A percentile compares a stretch with the other conserved stretches of the same genome.
phyloP scores from a whole-genome alignment of 257 asterid genomes.

The Phtheirospermum japonicum region DNA sequence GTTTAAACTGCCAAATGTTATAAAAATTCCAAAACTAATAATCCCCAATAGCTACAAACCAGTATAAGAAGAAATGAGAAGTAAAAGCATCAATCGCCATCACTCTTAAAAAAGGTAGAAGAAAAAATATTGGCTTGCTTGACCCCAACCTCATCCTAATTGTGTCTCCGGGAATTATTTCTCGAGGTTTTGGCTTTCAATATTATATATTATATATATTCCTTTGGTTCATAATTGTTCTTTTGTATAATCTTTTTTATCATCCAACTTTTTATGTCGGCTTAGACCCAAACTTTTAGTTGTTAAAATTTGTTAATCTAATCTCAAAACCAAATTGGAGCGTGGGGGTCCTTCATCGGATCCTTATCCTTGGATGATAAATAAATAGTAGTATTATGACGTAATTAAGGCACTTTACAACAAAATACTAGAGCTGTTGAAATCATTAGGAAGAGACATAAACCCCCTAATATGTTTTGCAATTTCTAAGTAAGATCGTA shows the following conservation, averaged over 20 bases:
- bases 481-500: not conserved
- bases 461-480: not conserved
- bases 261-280: constrained; percentile 25
- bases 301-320: constrained; percentile 16
- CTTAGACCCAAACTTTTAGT: constrained; percentile 28
- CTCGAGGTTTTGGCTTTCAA: constrained; percentile 34
- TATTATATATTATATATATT: constrained; percentile 15
- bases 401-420: constrained; percentile 18
- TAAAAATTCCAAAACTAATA: no score
- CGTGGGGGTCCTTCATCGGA: constrained; percentile 34
- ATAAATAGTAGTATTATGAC: constrained; percentile 6
- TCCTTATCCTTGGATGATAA: constrained; percentile 31
- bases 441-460: constrained; percentile 19
- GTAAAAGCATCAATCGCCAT: constrained; percentile 5
- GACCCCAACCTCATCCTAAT: constrained; percentile 26
- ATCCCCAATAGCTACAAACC: no score
- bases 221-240: constrained; percentile 25
- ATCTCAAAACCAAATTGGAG: constrained; percentile 25
- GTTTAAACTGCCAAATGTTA: no score
- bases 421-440: not conserved
- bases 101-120: not conserved
- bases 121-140: not conserved
- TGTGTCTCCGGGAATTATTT: constrained; percentile 25
- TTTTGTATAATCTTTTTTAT: constrained; percentile 19
- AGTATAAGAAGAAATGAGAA: not conserved